Evolutionary conservation across 352 stramenopile genomes (phyloP).

Genomic region (Blastocystis sp.): DNA sequence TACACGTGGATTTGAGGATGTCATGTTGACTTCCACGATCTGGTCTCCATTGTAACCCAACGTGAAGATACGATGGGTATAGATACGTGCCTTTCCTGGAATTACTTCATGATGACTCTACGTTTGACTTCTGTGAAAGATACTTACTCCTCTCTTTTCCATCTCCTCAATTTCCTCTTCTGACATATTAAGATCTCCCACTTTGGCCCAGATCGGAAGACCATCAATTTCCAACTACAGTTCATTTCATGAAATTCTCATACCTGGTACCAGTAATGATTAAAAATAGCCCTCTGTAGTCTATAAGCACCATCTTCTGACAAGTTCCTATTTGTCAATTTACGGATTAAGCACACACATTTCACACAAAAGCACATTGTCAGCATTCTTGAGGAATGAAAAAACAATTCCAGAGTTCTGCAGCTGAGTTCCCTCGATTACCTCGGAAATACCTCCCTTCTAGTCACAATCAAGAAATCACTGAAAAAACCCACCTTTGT

Average conservation of each 20-base stretch:
- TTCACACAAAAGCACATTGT: conserved; percentile 57
- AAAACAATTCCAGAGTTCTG: conserved; percentile 84
- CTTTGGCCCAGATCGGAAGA: conserved; percentile 94
- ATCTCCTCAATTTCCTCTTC: conserved; percentile 80
- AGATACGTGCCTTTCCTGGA: conserved; percentile 77
- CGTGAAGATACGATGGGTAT: conserved; percentile 91
- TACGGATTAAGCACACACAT: not conserved
- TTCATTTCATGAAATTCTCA: not conserved
- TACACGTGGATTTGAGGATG: conserved; percentile 79
- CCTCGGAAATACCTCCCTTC: conserved; percentile 83
- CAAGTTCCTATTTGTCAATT: conserved; percentile 66
- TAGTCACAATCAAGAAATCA: not conserved
- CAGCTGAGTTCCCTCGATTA: conserved; percentile 89
- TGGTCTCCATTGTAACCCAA: conserved; percentile 92
- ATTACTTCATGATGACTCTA: conserved; percentile 67
- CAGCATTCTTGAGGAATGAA: conserved; percentile 73
- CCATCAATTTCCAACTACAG: conserved; percentile 91
- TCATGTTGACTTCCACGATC: conserved; percentile 97
- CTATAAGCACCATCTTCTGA: conserved; percentile 71
- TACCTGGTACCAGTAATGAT: conserved; percentile 97
- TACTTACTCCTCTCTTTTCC: conserved; percentile 74
- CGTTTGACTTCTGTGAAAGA: conserved; percentile 17
- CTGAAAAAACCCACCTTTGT: conserved; percentile 69
- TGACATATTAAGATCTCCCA: conserved; percentile 90
- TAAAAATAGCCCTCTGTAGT: conserved; percentile 80